Evolutionary conservation across 108 stramenopile genomes (phyloP), one percentile per base, ranked within the genome.

Genomic region (Skeletonema marinoi): DNA sequence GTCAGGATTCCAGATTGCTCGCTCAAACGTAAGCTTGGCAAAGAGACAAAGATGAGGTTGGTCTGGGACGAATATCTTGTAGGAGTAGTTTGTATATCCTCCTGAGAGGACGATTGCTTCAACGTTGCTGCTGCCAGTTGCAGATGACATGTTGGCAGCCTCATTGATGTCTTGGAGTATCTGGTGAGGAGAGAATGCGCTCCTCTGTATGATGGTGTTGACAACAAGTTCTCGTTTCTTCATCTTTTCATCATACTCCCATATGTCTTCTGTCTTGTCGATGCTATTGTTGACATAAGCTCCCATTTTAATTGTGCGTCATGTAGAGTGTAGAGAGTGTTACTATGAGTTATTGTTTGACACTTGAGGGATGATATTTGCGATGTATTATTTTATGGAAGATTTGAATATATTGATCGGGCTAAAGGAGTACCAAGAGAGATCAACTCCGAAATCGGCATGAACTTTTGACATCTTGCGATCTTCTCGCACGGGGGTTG

Each of bases 1-100:
- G 38, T 82, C 77, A 10, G 71, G 76, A 25, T 82, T 82, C 81
- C 81, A 82, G 12, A 78, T 9, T 32, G 77, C 81, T 44, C 35
- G 71, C 46, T 74, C 77, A 66, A 82, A 78, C 46, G 65, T 71
- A n/a, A 82, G 51, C 31, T 78, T 82, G 30, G 77, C 76, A 61
- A 78, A 78, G 21, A 82, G 41, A 36, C 71, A 66, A 10, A 78
- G 19, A 13, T 78, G 54, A n/a, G 81, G 77, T 0, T 78, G 51
- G 1, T 67, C 61, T 3, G 75, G 35, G 25, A 82, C 65, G 38
- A 36, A 78, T 1, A 75, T 65, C 30, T 75, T 74, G 71, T 78
- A 82, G 54, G 62, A 65, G 35, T 77, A 82, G 66, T 82, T 82
- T 21, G 81, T 75, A 31, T 60, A 38, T 8, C 81, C 81, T 6